Evolutionary conservation across 1,139 yeast genomes (phyloP).

Genomic region (Candida sp.): DNA sequence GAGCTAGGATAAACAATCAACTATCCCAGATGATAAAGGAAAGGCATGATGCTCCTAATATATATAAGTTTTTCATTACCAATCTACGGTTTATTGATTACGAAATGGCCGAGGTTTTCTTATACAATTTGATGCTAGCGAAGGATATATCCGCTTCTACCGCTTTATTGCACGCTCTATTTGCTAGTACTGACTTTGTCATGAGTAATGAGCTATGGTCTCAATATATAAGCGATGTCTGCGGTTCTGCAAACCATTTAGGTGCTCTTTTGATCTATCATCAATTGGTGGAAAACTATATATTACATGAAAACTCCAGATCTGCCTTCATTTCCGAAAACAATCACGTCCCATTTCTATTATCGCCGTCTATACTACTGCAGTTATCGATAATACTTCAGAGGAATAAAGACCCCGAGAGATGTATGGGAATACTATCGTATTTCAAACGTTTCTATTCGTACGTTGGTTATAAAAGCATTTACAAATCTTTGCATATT

Average conservation of each 20-base stretch:
- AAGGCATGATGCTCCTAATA: background rate
- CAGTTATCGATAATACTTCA: conserved; percentile 25
- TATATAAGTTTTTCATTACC: background rate
- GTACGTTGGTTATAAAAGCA: conserved; percentile 22
- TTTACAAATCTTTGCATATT: conserved; percentile 24
- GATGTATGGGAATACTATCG: conserved; percentile 26
- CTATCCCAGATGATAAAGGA: background rate
- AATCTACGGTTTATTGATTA: background rate
- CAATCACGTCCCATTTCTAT: conserved; percentile 27
- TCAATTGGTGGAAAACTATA: conserved; percentile 27
- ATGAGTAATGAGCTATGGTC: conserved; percentile 40
- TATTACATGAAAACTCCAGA: conserved; percentile 13
- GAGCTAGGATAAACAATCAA: background rate
- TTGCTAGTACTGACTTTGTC: conserved; percentile 11
- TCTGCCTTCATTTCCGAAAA: conserved; percentile 17
- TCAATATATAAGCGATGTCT: conserved; percentile 19
- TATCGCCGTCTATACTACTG: conserved; percentile 23
- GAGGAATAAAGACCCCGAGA: conserved; percentile 20
- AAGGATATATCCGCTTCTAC: conserved; percentile 19
- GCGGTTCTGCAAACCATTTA: conserved; percentile 21
- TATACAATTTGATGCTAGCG: conserved; percentile 15
- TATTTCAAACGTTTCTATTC: conserved; percentile 42
- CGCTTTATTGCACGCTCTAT: conserved; percentile 21
- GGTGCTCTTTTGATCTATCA: conserved; percentile 38
- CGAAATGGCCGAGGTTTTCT: conserved; percentile 17